Evolutionary conservation across 2,329 filamentous ascomycete genomes (phyloP).

Genomic region (Hirsutella thompsonii): DNA sequence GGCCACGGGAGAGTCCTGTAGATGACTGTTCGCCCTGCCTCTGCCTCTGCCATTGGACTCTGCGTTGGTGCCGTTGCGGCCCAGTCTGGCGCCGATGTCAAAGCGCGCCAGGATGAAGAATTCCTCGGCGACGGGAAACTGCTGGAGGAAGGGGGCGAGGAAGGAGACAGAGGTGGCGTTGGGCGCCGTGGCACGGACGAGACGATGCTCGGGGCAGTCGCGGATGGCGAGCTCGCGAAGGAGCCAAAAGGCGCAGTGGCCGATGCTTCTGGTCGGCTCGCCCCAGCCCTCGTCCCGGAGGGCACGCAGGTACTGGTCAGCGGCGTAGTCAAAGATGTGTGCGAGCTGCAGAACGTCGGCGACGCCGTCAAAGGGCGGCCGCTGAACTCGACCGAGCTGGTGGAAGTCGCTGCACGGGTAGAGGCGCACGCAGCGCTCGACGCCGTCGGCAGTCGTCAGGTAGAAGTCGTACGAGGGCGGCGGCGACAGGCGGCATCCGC

Average conservation of each 20-base stretch:
- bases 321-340: slow-evolving; percentile 20
- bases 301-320: slow-evolving; percentile 7
- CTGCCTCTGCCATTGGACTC: no score
- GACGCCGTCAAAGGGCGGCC: slow-evolving; percentile 8
- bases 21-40: no score
- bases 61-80: no score
- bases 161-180: slow-evolving; percentile 6
- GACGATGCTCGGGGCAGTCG: no score
- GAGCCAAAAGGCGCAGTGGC: no score
- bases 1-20: no score
- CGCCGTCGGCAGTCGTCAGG: slow-evolving; percentile 17
- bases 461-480: slow-evolving; percentile 20
- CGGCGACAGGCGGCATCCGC: slow-evolving; percentile 16
- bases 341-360: slow-evolving; percentile 22
- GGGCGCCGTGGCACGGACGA: no score
- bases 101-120: slow-evolving; percentile 4
- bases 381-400: slow-evolving; percentile 11
- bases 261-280: no score
- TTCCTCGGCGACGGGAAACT: slow-evolving; percentile 15
- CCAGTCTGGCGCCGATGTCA: background rate
- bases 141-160: slow-evolving; percentile 15
- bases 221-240: no score
- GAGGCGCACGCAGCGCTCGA: slow-evolving; percentile 20
- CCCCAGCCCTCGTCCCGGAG: no score
- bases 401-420: slow-evolving; percentile 19